These are phyloP conservation scores for Madurella fahalii DNA, from an alignment of 2,329 filamentous ascomycete genomes.

Conservation along the genomic window DNA sequence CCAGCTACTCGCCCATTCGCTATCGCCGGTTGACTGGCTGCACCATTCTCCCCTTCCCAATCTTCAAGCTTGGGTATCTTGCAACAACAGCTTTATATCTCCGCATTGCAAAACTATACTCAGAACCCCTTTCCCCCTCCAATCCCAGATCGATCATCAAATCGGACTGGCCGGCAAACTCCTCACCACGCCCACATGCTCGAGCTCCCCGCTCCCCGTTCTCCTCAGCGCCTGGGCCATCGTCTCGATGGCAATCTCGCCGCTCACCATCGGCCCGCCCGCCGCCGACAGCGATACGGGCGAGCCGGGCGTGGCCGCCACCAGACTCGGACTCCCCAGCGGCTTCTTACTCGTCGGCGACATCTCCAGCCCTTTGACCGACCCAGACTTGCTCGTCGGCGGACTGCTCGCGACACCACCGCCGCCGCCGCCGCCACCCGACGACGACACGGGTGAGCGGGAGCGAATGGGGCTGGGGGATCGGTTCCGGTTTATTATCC, in stretches of 20 bases:
- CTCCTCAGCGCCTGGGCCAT: constrained; percentile 86
- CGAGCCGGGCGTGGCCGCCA: constrained; percentile 10
- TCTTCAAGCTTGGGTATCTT: too few relatives aligned
- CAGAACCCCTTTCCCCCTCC: too few relatives aligned
- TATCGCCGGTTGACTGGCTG: too few relatives aligned
- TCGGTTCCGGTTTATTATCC: constrained; percentile 46
- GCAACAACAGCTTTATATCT: too few relatives aligned
- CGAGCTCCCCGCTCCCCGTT: constrained; percentile 78
- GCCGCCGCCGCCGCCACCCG: constrained; percentile 27
- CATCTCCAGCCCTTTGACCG: constrained; percentile 69
- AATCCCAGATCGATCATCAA: background rate
- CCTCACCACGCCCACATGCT: constrained; percentile 37
- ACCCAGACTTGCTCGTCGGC: constrained; percentile 70
- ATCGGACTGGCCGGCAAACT: constrained; percentile 58
- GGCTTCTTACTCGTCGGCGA: constrained; percentile 44
- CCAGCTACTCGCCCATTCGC: too few relatives aligned
- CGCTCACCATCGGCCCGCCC: constrained; percentile 36
- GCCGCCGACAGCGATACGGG: constrained; percentile 28
- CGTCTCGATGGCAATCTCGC: constrained; percentile 84
- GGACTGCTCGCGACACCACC: constrained; percentile 57
- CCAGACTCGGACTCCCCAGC: constrained; percentile 55
- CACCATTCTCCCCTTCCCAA: too few relatives aligned
- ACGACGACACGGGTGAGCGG: constrained; percentile 72
- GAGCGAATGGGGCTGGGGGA: constrained; percentile 80
- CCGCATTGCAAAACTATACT: too few relatives aligned